Evolutionary conservation across 257 asterid species (phyloP).

Genomic region (Apocynum venetum): DNA sequence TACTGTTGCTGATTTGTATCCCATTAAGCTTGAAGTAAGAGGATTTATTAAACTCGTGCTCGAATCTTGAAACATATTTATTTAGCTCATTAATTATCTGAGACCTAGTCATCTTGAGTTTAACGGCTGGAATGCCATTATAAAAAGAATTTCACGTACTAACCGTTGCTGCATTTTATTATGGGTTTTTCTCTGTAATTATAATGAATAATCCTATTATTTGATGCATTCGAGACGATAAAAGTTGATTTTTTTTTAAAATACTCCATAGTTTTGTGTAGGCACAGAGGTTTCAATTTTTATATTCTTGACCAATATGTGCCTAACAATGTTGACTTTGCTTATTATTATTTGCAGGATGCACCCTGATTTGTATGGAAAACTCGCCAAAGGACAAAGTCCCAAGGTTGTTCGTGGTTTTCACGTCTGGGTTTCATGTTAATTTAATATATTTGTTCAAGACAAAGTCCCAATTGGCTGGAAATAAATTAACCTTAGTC

Average conservation of each 20-base stretch:
- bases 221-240: background rate
- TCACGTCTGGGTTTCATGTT: background rate
- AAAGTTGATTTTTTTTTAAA: too few species aligned
- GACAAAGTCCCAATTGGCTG: too few species aligned
- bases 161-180: too few species aligned
- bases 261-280: too few species aligned
- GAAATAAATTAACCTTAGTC: too few species aligned
- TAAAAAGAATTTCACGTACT: too few species aligned
- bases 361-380: constrained; percentile 31
- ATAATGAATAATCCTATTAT: background rate
- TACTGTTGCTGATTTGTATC: constrained; percentile 13
- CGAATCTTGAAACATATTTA: background rate
- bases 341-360: constrained; percentile 24
- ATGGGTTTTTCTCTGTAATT: background rate
- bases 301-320: too few species aligned
- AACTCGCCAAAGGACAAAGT: constrained; percentile 43
- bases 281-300: too few species aligned
- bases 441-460: background rate
- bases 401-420: constrained; percentile 33
- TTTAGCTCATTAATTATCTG: background rate
- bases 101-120: background rate
- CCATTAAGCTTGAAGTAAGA: background rate
- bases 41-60: background rate
- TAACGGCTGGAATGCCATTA: background rate
- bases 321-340: background rate